phyloP scores from a whole-genome alignment of 192 early-diverging fungal species.

The Coemansia sp. region DNA sequence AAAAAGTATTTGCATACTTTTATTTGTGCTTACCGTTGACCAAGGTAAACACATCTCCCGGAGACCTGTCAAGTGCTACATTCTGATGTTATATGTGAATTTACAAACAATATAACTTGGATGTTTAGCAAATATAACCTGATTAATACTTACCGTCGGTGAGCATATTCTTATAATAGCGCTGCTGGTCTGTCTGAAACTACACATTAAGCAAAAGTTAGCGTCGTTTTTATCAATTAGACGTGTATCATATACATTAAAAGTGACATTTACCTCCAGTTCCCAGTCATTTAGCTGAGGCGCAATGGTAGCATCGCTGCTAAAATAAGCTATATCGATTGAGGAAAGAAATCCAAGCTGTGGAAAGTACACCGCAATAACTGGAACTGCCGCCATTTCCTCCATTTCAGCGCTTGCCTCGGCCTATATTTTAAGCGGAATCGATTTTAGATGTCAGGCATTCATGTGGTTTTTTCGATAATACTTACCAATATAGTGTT shows the following conservation, averaged over 20 bases:
- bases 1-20: background rate
- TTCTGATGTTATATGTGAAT: too few relatives aligned
- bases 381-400: conserved; percentile 18
- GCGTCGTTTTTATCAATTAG: background rate
- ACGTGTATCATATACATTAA: background rate
- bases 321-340: conserved; percentile 18
- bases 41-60: conserved; percentile 84
- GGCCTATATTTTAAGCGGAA: conserved; percentile 9
- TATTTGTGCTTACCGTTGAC: conserved; percentile 61
- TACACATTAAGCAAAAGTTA: conserved; percentile 5
- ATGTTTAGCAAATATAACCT: background rate
- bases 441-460: background rate
- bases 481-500: conserved; percentile 26
- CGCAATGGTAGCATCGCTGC: background rate
- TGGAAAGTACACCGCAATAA: conserved; percentile 44
- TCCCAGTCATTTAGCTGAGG: conserved; percentile 16
- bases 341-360: conserved; percentile 52
- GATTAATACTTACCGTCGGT: conserved; percentile 17
- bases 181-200: conserved; percentile 51
- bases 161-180: conserved; percentile 43
- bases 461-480: background rate
- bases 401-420: conserved; percentile 40
- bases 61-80: conserved; percentile 70
- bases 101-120: background rate
- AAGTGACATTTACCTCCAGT: conserved; percentile 16